Conservation (phyloP, 2,329 filamentous ascomycete species). For the Balansia obtecta region DNA sequence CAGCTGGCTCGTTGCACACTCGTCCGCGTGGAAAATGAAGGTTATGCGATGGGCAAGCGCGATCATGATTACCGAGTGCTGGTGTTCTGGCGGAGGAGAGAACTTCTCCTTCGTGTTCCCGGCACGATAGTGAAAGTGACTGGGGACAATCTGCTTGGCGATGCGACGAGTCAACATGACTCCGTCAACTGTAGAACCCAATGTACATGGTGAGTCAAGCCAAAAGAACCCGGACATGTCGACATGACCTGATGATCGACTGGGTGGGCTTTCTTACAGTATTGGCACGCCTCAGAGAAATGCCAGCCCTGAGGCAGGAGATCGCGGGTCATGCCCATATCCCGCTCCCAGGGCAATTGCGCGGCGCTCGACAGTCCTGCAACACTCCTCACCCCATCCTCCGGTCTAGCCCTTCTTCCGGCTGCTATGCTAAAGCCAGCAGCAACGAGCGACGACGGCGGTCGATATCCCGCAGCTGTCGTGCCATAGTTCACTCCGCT, state of each 20-base stretch:
- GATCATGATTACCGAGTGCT: not conserved
- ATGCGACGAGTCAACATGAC: slow-evolving; percentile 1
- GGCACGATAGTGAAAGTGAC: not conserved
- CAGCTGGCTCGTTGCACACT: not conserved
- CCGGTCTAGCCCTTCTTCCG: not conserved
- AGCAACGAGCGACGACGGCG: not conserved
- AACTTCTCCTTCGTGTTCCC: not conserved
- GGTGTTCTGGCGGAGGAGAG: not conserved
- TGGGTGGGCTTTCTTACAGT: not conserved
- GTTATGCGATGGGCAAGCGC: not conserved
- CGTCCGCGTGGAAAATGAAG: not conserved
- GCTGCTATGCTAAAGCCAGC: not conserved
- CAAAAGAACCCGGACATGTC: too few species aligned
- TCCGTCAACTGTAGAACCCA: not conserved
- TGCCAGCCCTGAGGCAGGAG: not conserved
- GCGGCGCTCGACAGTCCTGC: not conserved
- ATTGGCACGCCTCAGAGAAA: slow-evolving; percentile 1
- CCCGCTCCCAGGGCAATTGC: not conserved
- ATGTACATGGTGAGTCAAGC: not conserved
- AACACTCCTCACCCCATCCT: not conserved
- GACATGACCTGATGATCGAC: too few species aligned
- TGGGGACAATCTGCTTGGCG: slow-evolving; percentile 1
- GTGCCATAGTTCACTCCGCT: not conserved
- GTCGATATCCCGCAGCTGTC: not conserved
- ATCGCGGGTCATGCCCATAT: not conserved